Percentiles rank a stretch among this genome's conserved stretches.
Evolutionary conservation across 2,329 filamentous ascomycete species (phyloP).

Genomic region (Cryoendolithus antarcticus): DNA sequence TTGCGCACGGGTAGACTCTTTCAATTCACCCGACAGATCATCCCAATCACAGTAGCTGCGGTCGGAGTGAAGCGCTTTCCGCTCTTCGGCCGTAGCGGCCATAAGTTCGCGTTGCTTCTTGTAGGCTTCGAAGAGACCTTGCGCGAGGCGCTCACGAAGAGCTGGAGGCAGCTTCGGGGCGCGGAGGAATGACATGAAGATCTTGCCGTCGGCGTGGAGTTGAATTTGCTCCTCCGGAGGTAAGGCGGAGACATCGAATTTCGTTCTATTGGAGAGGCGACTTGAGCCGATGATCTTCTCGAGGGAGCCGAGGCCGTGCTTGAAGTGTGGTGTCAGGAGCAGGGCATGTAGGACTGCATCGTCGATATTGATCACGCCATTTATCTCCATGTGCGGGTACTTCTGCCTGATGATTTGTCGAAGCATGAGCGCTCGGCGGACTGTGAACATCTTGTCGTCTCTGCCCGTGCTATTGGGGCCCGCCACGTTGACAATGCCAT

Average conservation of each 20-base stretch:
- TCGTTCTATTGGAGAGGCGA: slow-evolving; percentile 19
- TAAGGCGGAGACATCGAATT: slow-evolving; percentile 22
- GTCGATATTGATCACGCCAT: slow-evolving; percentile 21
- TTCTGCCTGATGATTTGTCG: slow-evolving; percentile 20
- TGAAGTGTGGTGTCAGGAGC: slow-evolving; percentile 22
- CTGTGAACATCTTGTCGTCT: slow-evolving; percentile 18
- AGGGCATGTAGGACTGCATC: slow-evolving; percentile 23
- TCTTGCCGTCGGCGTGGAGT: slow-evolving; percentile 23
- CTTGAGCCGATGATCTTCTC: slow-evolving; percentile 24
- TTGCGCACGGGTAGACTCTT: slow-evolving; percentile 23
- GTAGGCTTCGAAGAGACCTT: slow-evolving; percentile 23
- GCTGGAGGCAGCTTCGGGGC: slow-evolving; percentile 19
- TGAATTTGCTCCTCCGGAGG: slow-evolving; percentile 25
- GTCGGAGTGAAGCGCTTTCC: slow-evolving; percentile 18
- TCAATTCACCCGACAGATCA: slow-evolving; percentile 20
- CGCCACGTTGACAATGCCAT: slow-evolving; percentile 19
- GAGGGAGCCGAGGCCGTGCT: slow-evolving; percentile 22
- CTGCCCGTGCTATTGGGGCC: slow-evolving; percentile 19
- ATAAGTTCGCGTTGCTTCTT: slow-evolving; percentile 20
- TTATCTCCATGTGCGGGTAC: slow-evolving; percentile 19
- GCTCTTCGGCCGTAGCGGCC: slow-evolving; percentile 16
- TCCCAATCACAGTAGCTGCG: slow-evolving; percentile 24
- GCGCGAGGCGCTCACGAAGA: slow-evolving; percentile 22
- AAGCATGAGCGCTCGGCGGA: slow-evolving; percentile 23
- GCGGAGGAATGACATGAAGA: slow-evolving; percentile 24